Evolutionary conservation across 106 monocot species (phyloP), one percentile per base, ranked within the genome.

Genomic region (Dendrobium officinale): DNA sequence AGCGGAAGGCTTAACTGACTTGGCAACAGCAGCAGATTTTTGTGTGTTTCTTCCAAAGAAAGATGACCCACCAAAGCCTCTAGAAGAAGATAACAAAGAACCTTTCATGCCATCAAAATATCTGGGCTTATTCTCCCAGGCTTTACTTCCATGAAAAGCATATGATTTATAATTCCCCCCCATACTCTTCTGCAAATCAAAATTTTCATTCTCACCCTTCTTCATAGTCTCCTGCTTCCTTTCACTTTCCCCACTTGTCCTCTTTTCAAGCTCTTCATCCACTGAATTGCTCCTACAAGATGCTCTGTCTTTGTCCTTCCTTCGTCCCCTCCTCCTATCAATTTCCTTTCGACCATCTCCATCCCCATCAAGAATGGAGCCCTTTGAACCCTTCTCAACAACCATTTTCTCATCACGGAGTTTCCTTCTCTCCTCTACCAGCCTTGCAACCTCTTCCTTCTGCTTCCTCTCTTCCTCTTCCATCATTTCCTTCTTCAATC

Each of bases 401-500:
- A 90, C 91, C 72, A 85, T 45, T 72, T 81, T 93, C 75, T 91
- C 93, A 77, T 91, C 96, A 45, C 93, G 83, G 19, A 96, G 43
- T 75, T 83, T 96, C 82, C 92, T 92, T 70, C 89, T 75, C 55
- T 96, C 96, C 67, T 96, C 96, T 9, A 96, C 90, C 64, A 96
- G 83, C 77, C 92, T 86, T 2, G 96, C 92, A 42, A 96, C 88
- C 79, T 96, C 96, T 79, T 96, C 96, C 48, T 92, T 85, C 61
- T 96, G 96, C 80, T 92, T 96, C 58, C 93, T 90, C 79, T 96
- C 96, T 70, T 96, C 96, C 73, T 89, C 93, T 82, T 96, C 96
- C 29, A 94, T 61, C 92, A 93, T 92, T 77, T 94, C 92, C 83
- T 85, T 96, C 77, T 96, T 93, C 79, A 93, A 67, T 72, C 89